Evolutionary conservation across 768 basidiomycete genomes (phyloP), one percentile per base, ranked within the genome.

Genomic region (Panaeolus cyanescens): DNA sequence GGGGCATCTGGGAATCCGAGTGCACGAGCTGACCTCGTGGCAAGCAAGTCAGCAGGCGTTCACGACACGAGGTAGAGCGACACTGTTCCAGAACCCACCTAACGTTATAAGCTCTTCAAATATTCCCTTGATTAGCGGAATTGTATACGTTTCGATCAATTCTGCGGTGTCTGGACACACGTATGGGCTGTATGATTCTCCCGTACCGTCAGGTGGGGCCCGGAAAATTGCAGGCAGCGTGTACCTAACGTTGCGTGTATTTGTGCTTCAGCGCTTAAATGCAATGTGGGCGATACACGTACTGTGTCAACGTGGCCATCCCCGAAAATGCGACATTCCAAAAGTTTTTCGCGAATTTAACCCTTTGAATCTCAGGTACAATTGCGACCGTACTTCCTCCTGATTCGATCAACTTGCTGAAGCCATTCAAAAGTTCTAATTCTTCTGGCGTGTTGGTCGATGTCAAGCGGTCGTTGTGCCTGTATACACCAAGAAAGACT

Each of bases 261-360:
- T 50, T 50, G 45, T 25, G 30, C 45, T 20, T 40, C 10, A 59
- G 39, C 32, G 40, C n/a, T 30, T 55, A 28, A n/a, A 55, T 19
- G 58, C 56, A 33, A 56, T 32, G 17, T 36, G 8, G 31, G 32
- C 19, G 42, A 19, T 12, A 31, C 9, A 66, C 72, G 17, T 65
- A 80, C 70, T 79, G 74, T 0, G 82, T 80, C 34, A 89, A 76
- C 0, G 85, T 83, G 0, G 85, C 68, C 57, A 82, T 73, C 7
- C 83, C 80, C 1, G 85, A 81, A 64, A 88, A 83, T 1, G 77
- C 76, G 53, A 85, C 74, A 65, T 88, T 89, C 87, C 84, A 88
- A 53, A 87, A 79, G 64, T 88, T 88, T 74, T 90, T 90, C 2
- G 73, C 64, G 62, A 83, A 90, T 67, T 88, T 89, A 63, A 76